Conservation (phyloP, 2,329 filamentous ascomycete genomes). For the Drechslerella dactyloides region DNA sequence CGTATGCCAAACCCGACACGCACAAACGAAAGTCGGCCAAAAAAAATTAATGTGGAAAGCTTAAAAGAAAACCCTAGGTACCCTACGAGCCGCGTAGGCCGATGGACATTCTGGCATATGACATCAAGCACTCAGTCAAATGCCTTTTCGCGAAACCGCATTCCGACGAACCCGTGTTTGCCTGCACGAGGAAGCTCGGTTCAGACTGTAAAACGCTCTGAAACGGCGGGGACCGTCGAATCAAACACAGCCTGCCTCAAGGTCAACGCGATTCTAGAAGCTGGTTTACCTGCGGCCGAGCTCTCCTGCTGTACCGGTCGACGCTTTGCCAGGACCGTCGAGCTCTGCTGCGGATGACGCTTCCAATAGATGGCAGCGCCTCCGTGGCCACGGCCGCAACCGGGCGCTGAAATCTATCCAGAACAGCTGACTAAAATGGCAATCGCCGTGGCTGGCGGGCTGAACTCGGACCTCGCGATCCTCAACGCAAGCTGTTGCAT, state of each 20-base stretch:
- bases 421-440: neutral
- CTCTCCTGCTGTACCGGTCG: neutral
- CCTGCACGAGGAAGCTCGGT: neutral
- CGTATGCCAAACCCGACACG: too few species aligned
- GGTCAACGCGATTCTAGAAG: conserved; percentile 36
- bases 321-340: neutral
- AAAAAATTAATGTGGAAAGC: neutral
- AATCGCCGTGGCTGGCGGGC: neutral
- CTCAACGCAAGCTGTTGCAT: conserved; percentile 20
- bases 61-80: neutral
- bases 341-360: conserved; percentile 11
- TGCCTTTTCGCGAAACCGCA: conserved; percentile 9
- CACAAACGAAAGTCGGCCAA: too few species aligned
- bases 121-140: neutral
- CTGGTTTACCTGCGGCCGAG: conserved; percentile 4
- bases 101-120: neutral
- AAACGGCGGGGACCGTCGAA: conserved; percentile 30
- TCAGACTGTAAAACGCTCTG: conserved; percentile 19
- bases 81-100: neutral
- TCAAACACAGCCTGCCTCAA: conserved; percentile 48
- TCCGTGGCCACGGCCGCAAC: too few species aligned
- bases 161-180: conserved; percentile 3
- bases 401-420: too few species aligned
- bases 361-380: conserved; percentile 23
- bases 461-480: neutral